phyloP scores from a whole-genome alignment of 1,139 yeast species.

The Debaryomycetaceae sp. region DNA sequence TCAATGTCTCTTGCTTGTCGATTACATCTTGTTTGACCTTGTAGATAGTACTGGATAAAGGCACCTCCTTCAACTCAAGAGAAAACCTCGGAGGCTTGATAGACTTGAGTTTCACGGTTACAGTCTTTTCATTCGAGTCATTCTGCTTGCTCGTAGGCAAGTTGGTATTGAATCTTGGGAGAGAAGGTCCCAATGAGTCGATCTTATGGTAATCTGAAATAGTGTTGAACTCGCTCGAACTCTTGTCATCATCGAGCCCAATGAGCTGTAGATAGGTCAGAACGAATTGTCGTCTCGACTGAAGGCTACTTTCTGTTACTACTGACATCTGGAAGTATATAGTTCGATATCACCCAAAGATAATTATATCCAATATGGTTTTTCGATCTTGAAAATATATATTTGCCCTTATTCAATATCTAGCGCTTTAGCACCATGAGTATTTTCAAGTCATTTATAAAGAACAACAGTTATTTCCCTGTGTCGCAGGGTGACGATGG shows the following conservation, averaged over 20 bases:
- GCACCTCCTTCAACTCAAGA: constrained; percentile 20
- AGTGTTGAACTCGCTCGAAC: constrained; percentile 26
- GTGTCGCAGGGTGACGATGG: constrained; percentile 31
- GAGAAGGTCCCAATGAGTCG: constrained; percentile 39
- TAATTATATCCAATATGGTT: too few species aligned
- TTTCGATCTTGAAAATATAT: background rate
- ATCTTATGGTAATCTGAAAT: constrained; percentile 31
- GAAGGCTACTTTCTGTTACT: background rate
- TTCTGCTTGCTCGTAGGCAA: constrained; percentile 20
- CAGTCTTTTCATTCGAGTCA: constrained; percentile 2
- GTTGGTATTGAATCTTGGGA: constrained; percentile 27
- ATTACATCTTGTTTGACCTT: constrained; percentile 32
- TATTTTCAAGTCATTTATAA: constrained; percentile 34
- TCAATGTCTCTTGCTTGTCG: constrained; percentile 20
- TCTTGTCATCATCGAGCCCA: constrained; percentile 21
- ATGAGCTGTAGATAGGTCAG: constrained; percentile 34
- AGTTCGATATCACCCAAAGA: too few species aligned
- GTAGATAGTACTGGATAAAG: constrained; percentile 28
- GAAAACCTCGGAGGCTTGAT: constrained; percentile 45
- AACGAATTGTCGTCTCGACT: constrained; percentile 24
- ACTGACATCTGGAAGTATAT: constrained; percentile 1
- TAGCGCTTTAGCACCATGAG: constrained; percentile 20
- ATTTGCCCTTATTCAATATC: background rate
- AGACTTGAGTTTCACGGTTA: constrained; percentile 31
- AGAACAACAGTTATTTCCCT: constrained; percentile 24